Percentiles rank a stretch among this genome's conserved stretches.
These are phyloP conservation scores for Termitomyces heimii DNA, from an alignment of 768 basidiomycete species.

Conservation along the genomic window DNA sequence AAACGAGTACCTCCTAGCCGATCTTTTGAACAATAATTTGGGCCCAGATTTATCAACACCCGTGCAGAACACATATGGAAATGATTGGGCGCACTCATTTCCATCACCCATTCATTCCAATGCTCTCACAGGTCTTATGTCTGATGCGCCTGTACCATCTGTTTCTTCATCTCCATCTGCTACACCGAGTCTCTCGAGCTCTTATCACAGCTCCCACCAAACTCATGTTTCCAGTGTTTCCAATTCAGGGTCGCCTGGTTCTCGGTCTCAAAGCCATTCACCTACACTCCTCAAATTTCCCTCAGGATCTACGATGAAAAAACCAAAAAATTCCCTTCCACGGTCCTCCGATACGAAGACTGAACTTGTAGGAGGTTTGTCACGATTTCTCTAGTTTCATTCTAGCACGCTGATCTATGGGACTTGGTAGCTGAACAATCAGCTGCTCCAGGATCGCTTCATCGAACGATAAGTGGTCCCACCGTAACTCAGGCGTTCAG, in stretches of 20 bases:
- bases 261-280: conserved; percentile 24
- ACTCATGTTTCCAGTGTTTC: conserved; percentile 13
- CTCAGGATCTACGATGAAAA: conserved; percentile 20
- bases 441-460: conserved; percentile 5
- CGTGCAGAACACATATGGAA: conserved; percentile 18
- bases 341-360: conserved; percentile 23
- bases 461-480: conserved; percentile 9
- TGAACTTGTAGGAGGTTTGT: conserved; percentile 17
- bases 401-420: background rate
- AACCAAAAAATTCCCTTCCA: conserved; percentile 20
- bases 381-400: conserved; percentile 6
- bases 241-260: conserved; percentile 17
- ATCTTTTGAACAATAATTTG: conserved; percentile 10
- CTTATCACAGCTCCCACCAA: conserved; percentile 19
- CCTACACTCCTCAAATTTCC: conserved; percentile 15
- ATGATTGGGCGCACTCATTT: conserved; percentile 54
- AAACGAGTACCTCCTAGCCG: conserved; percentile 12
- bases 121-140: conserved; percentile 55
- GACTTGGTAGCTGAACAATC: conserved; percentile 6
- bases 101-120: conserved; percentile 56
- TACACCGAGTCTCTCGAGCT: conserved; percentile 34
- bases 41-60: conserved; percentile 7
- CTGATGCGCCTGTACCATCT: conserved; percentile 50
- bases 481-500: conserved; percentile 5
- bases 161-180: conserved; percentile 22